Evolutionary conservation across 768 basidiomycete species (phyloP).

Genomic region (Phlebiopsis gigantea): DNA sequence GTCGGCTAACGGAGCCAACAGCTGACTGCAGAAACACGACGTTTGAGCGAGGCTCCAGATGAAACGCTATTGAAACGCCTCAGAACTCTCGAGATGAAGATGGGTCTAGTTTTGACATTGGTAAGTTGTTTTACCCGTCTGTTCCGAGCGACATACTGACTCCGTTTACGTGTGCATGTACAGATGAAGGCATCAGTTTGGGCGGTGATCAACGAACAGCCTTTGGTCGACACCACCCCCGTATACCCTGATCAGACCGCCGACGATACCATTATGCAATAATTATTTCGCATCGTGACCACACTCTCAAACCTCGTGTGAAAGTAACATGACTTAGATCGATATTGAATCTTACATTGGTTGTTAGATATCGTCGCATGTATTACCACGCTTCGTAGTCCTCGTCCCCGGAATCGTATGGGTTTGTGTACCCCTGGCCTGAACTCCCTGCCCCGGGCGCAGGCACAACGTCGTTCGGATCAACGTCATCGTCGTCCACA

Average conservation of each 20-base stretch:
- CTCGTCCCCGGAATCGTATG: slow-evolving; percentile 7
- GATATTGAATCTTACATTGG: no score
- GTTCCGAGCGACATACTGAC: not conserved
- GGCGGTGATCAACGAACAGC: slow-evolving; percentile 86
- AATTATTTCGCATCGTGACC: no score
- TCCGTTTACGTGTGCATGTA: not conserved
- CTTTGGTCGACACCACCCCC: slow-evolving; percentile 26
- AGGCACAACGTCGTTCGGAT: slow-evolving; percentile 9
- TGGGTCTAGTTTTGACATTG: slow-evolving; percentile 91
- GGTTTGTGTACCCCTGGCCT: not conserved
- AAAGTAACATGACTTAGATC: not conserved
- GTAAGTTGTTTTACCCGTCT: slow-evolving; percentile 38
- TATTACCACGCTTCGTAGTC: not conserved
- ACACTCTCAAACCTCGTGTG: no score
- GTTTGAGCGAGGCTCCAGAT: slow-evolving; percentile 72
- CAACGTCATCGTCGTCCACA: slow-evolving; percentile 2
- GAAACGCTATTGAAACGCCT: slow-evolving; percentile 70
- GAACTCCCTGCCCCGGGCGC: not conserved
- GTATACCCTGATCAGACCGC: slow-evolving; percentile 18
- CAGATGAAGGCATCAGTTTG: slow-evolving; percentile 97
- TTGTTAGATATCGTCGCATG: not conserved
- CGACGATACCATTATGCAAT: slow-evolving; percentile 20
- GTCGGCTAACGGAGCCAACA: slow-evolving; percentile 21
- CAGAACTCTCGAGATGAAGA: slow-evolving; percentile 83
- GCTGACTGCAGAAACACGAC: slow-evolving; percentile 65